phyloP scores from a whole-genome alignment of 768 basidiomycete species.

The Trametes elegans region DNA sequence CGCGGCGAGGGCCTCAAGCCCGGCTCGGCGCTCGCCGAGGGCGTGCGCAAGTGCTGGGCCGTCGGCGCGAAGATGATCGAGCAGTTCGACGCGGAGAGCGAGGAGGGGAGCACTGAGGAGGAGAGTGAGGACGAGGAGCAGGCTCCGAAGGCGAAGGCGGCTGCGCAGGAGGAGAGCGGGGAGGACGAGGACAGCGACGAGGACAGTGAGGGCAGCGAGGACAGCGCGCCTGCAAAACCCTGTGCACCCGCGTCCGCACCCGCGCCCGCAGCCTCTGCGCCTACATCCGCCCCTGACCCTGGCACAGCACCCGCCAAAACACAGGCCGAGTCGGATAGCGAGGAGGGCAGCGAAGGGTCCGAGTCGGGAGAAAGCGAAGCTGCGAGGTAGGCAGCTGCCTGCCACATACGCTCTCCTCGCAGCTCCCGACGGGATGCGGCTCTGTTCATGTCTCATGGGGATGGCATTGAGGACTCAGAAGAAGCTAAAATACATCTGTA shows the following conservation, averaged over 20 bases:
- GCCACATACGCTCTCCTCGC: background rate
- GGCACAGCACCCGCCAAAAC: background rate
- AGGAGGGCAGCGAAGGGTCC: constrained; percentile 1
- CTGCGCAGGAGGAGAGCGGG: constrained; percentile 24
- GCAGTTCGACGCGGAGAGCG: constrained; percentile 74
- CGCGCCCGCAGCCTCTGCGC: background rate
- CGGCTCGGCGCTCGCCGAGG: constrained; percentile 43
- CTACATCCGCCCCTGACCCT: background rate
- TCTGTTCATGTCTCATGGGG: no score
- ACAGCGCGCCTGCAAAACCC: constrained; percentile 5
- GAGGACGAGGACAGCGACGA: constrained; percentile 13
- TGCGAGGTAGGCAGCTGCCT: background rate
- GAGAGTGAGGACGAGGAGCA: constrained; percentile 26
- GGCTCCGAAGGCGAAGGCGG: constrained; percentile 22
- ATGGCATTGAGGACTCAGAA: background rate
- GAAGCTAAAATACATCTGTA: background rate
- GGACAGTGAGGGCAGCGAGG: constrained; percentile 21
- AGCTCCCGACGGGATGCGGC: background rate
- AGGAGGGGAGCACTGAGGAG: constrained; percentile 35
- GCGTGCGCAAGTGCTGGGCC: constrained; percentile 65
- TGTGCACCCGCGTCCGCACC: background rate
- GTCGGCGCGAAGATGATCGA: constrained; percentile 74
- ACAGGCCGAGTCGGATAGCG: constrained; percentile 3
- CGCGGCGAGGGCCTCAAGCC: constrained; percentile 48
- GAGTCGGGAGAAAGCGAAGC: background rate